These are phyloP conservation scores for Pezicula carpinea DNA, from an alignment of 2,329 filamentous ascomycete species.

Conservation along the genomic window DNA sequence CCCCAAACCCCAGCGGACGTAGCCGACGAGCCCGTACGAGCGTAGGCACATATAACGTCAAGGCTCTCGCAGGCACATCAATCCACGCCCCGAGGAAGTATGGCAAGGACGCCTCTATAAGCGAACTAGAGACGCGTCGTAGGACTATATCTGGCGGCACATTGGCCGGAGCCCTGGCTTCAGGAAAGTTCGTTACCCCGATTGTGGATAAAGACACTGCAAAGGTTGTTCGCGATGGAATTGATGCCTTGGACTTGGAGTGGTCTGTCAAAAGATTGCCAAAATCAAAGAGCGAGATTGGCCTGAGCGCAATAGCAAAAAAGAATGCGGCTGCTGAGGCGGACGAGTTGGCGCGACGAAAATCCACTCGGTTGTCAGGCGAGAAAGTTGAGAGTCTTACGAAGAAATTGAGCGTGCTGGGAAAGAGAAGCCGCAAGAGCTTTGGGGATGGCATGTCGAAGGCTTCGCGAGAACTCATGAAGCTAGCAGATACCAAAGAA, in stretches of 20 bases:
- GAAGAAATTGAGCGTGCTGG: constrained; percentile 47
- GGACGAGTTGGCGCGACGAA: constrained; percentile 25
- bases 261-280: constrained; percentile 37
- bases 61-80: constrained; percentile 56
- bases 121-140: constrained; percentile 34
- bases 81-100: constrained; percentile 42
- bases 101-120: constrained; percentile 39
- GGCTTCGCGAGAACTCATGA: constrained; percentile 52
- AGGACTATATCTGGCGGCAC: constrained; percentile 40
- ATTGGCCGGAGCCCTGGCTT: constrained; percentile 25
- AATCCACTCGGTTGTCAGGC: constrained; percentile 39
- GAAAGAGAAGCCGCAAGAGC: constrained; percentile 56
- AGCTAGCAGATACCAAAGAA: constrained; percentile 59
- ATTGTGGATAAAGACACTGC: constrained; percentile 23
- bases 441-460: constrained; percentile 43
- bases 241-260: constrained; percentile 43
- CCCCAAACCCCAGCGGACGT: constrained; percentile 31
- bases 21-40: constrained; percentile 51
- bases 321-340: constrained; percentile 17
- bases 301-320: constrained; percentile 21
- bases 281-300: constrained; percentile 26
- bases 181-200: constrained; percentile 20
- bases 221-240: constrained; percentile 31
- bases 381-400: constrained; percentile 39
- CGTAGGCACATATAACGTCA: constrained; percentile 62